Evolutionary conservation across 345 rosid species (phyloP).

Genomic region (Euphorbia peplus): DNA sequence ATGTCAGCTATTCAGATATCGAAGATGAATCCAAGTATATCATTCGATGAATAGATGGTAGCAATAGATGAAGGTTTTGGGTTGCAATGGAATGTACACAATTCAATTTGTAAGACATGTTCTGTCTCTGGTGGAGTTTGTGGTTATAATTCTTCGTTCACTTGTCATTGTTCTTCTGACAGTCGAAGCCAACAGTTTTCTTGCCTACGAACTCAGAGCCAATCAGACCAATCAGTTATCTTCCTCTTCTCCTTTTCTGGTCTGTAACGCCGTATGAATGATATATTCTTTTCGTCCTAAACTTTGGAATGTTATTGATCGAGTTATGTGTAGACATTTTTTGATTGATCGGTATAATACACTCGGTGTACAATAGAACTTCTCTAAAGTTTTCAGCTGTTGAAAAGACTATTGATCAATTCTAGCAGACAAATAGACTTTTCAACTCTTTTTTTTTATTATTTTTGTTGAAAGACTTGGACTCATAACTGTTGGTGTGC

Average conservation of each 20-base stretch:
- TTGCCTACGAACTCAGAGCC: constrained; percentile 5
- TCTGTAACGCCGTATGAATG: too few relatives aligned
- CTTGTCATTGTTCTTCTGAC: constrained; percentile 25
- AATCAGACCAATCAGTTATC: constrained; percentile 1
- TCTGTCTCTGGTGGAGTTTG: constrained; percentile 25
- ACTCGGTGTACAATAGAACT: too few relatives aligned
- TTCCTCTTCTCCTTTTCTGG: not conserved
- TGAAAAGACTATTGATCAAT: too few relatives aligned
- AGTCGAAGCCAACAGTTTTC: not conserved
- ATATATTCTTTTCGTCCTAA: too few relatives aligned
- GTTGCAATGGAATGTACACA: constrained; percentile 13
- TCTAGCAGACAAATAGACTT: too few relatives aligned
- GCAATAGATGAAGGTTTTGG: constrained; percentile 29
- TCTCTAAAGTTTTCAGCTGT: too few relatives aligned
- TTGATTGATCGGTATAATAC: too few relatives aligned
- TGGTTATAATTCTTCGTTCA: constrained; percentile 24
- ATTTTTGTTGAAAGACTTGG: too few relatives aligned
- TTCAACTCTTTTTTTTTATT: too few relatives aligned
- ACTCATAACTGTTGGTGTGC: too few relatives aligned
- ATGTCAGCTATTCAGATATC: not conserved
- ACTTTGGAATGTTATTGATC: too few relatives aligned
- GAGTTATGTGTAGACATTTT: too few relatives aligned
- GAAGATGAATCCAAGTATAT: rapidly evolving
- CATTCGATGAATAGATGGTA: not conserved
- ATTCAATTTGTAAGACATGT: constrained; percentile 23